Base-by-base conservation (phyloP, 306 rosid genomes). In the Quercus wislizeni region DNA sequence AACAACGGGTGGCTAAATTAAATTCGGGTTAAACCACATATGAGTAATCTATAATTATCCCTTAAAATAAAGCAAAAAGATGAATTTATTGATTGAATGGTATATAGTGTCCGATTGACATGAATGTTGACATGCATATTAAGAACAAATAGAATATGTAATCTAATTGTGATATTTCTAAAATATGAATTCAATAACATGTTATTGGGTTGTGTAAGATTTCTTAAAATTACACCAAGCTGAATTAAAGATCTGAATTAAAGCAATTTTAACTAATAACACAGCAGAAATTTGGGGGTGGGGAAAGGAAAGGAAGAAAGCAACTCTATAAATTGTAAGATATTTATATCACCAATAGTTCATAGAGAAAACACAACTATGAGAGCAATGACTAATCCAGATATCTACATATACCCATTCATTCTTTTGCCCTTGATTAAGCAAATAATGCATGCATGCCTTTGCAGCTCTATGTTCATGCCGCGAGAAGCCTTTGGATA, bases 401-500 rank as follows among this genome's bases (percentile, higher is more conserved):
- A 76, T n/a, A 59, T 86, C 76, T 76, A 59, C 69, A 76, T 74
- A 68, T 64, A 15, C 43, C 70, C 70, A 2, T 3, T 2, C 58
- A 51, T 31, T 35, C 69, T 21, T 54, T 49, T 65, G 74, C 68
- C 80, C 58, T 19, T 31, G 3, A 46, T 69, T 69, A 71, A 12
- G 84, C 33, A 69, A 3, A 51, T 2, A 23, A 23, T 25, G 55
- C 82, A n/a, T 43, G 54, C 54, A 64, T 55, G 71, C 43, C 63
- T 74, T 72, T 75, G 18, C 52, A 15, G 35, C 68, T 70, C 81
- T 69, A 43, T 67, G 52, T 65, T 91, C 89, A 93, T 0, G 94
- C 97, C 12, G 99, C 93, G 43, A 93, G 86, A 73, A 95, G 90
- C 85, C 83, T 88, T 84, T 95, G 97, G 74, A 95, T 90, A 84